A percentile compares a stretch with the other conserved stretches of the same genome.
phyloP scores from a whole-genome alignment of 768 basidiomycete genomes.

The Naematelia aurantialba region DNA sequence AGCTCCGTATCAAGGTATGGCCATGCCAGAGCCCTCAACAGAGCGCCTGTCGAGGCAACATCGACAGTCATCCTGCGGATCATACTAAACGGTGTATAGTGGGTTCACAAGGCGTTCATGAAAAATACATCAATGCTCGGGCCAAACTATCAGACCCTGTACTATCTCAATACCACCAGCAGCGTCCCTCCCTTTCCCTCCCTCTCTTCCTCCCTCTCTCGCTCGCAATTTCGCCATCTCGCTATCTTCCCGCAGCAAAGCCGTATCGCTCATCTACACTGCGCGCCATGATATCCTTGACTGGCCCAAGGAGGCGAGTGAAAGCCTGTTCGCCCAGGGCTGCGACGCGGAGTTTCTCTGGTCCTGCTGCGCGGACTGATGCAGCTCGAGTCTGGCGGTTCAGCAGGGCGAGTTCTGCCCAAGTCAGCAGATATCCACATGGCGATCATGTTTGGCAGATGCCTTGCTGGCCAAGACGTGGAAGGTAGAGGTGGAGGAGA shows the following conservation, averaged over 20 bases:
- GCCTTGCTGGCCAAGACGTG: too few relatives aligned
- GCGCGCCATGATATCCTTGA: slow-evolving; percentile 87
- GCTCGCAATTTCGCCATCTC: too few relatives aligned
- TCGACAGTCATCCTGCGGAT: too few relatives aligned
- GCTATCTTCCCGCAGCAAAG: slow-evolving; percentile 27
- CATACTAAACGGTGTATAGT: too few relatives aligned
- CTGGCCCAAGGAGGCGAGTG: slow-evolving; percentile 84
- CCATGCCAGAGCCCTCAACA: too few relatives aligned
- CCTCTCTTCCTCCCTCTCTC: too few relatives aligned
- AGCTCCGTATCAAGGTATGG: too few relatives aligned
- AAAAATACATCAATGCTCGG: neutral
- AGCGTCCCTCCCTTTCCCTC: too few relatives aligned
- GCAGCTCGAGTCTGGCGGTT: slow-evolving; percentile 87
- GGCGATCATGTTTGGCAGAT: too few relatives aligned
- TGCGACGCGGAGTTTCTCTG: slow-evolving; percentile 77
- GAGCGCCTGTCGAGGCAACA: too few relatives aligned
- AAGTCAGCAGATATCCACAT: neutral
- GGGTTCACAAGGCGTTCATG: too few relatives aligned
- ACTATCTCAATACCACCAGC: neutral
- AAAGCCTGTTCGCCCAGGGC: slow-evolving; percentile 90
- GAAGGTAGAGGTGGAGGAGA: too few relatives aligned
- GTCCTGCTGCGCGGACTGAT: slow-evolving; percentile 79
- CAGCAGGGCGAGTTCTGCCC: slow-evolving; percentile 79
- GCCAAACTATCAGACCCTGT: neutral
- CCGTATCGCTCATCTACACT: slow-evolving; percentile 66